Conservation (phyloP, 768 basidiomycete species). For the Tylopilus vinaceipallidus region DNA sequence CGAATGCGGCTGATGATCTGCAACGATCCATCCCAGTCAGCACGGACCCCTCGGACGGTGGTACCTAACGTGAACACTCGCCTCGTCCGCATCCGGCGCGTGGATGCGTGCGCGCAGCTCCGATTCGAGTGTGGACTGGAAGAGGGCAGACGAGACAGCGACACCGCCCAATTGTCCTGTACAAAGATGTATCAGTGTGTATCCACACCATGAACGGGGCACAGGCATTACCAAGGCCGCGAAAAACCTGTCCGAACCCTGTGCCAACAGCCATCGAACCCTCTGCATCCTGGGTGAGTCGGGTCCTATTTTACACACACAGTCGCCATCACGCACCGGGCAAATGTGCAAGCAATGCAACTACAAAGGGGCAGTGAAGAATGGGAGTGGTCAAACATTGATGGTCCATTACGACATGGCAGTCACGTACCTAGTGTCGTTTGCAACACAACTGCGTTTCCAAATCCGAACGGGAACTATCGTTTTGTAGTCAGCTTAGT, state of each 20-base stretch:
- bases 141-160: constrained; percentile 56
- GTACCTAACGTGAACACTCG: constrained; percentile 11
- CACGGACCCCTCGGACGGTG: neutral
- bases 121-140: constrained; percentile 48
- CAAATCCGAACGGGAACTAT: constrained; percentile 63
- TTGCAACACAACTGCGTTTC: constrained; percentile 63
- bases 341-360: constrained; percentile 54
- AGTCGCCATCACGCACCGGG: constrained; percentile 36
- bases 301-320: neutral
- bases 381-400: constrained; percentile 3
- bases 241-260: constrained; percentile 57
- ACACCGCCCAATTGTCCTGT: constrained; percentile 60
- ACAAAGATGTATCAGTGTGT: neutral
- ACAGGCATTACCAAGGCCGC: constrained; percentile 45
- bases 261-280: constrained; percentile 52
- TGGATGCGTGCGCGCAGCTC: constrained; percentile 48
- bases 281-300: constrained; percentile 18
- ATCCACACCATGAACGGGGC: neutral
- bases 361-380: constrained; percentile 28
- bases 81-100: constrained; percentile 43
- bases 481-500: constrained; percentile 5
- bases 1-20: constrained; percentile 53
- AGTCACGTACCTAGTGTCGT: constrained; percentile 50
- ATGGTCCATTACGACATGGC: neutral
- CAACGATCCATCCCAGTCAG: neutral